A percentile compares a stretch with the other conserved stretches of the same genome.
These are phyloP conservation scores for Thuja plicata DNA, from an alignment of 83 land plant genomes.

Conservation along the genomic window DNA sequence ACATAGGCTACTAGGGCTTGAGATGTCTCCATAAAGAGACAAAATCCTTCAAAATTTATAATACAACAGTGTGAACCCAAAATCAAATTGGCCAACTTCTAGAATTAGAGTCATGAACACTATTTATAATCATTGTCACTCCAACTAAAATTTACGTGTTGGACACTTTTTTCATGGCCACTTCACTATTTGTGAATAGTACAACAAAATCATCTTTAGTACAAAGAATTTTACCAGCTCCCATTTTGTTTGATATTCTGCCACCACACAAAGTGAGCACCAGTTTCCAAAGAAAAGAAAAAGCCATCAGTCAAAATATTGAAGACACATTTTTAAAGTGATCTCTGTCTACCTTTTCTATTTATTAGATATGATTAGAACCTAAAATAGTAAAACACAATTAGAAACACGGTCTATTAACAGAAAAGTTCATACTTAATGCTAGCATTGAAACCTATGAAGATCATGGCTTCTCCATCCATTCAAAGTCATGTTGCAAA, in stretches of 20 bases:
- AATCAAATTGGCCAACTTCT: no score
- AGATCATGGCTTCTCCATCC: slow-evolving; percentile 43
- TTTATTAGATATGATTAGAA: not conserved
- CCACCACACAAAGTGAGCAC: slow-evolving; percentile 28
- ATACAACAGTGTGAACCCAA: not conserved
- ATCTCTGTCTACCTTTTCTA: not conserved
- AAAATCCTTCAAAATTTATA: not conserved
- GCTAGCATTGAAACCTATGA: slow-evolving; percentile 53
- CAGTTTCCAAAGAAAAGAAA: not conserved
- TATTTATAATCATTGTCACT: slow-evolving; percentile 55
- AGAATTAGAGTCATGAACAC: slow-evolving; percentile 56
- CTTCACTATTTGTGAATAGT: slow-evolving; percentile 45
- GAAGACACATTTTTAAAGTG: not conserved
- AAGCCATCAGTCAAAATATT: not conserved
- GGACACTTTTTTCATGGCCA: slow-evolving; percentile 37
- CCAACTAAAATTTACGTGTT: slow-evolving; percentile 39
- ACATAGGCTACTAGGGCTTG: slow-evolving; percentile 48
- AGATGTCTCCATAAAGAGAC: not conserved
- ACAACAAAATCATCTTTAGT: slow-evolving; percentile 27
- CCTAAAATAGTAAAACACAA: not conserved
- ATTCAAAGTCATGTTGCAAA: slow-evolving; percentile 42
- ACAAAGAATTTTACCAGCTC: slow-evolving; percentile 47
- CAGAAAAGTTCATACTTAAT: slow-evolving; percentile 37
- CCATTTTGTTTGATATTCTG: slow-evolving; percentile 61
- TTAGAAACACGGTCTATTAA: not conserved